Base-by-base conservation (phyloP, 352 stramenopile genomes). In the Globisporangium paroecandrum region DNA sequence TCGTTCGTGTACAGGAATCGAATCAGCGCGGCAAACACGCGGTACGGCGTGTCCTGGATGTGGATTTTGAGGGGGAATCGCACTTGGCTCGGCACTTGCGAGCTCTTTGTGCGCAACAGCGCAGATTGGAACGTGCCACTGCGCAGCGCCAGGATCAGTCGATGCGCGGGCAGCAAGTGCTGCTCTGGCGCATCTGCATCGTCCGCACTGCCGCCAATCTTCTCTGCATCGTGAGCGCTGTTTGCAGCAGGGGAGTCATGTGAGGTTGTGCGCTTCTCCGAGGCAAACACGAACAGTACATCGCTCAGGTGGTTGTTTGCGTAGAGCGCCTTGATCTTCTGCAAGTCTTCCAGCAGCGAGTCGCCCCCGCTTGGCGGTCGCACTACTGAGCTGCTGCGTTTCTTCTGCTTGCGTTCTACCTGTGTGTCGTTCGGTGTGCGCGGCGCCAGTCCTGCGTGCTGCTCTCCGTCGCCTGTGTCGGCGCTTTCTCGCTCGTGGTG, bases 1-100 rank as follows among this genome's bases (percentile, higher is more conserved):
- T 94, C 77, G 55, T 89, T 89, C n/a, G 82, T 91, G 73, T 95
- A 95, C 29, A 95, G 63, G 58, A 86, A 95, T 27, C 77, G 68
- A 47, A 95, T 66, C 58, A 95, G 60, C 47, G 79, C 76, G 24
- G 83, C 81, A 71, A 95, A 94, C 4, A 91, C 81, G 12, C 65
- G 72, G 51, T 88, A 92, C 13, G 87, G 67, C n/a, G 87, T 95
- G 69, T 95, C 85, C 59, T 93, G 79, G 20, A 95, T 76, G 71
- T 91, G 66, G 55, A 95, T 91, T 65, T 91, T 91, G 34, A 95
- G 74, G 13, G 85, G 87, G 36, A 95, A 93, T 7, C 85, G 81
- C 53, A 94, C 77, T 65, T 91, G 80, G 12, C 77, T 77, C 6
- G 82, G 74, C 46, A 90, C 70, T 58, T 90, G 79, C 27, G 84